phyloP scores from a whole-genome alignment of 1,139 yeast genomes.

The Pichia norvegensis region DNA sequence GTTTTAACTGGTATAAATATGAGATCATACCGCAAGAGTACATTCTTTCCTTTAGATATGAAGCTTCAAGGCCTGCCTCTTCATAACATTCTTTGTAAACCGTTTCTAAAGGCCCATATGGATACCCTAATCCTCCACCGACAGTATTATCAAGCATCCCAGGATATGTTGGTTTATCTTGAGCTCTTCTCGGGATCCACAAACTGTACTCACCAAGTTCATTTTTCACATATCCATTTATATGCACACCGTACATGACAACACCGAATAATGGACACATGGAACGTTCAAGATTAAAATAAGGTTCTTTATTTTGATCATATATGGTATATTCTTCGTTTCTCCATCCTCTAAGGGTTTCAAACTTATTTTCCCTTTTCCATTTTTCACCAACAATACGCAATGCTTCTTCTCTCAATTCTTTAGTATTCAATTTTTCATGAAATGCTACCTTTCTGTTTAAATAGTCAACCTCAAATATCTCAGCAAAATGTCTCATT shows the following conservation, averaged over 20 bases:
- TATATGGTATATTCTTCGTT: slow-evolving; percentile 72
- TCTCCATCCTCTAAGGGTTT: slow-evolving; percentile 71
- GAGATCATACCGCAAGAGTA: slow-evolving; percentile 59
- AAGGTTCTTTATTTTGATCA: slow-evolving; percentile 46
- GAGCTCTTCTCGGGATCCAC: slow-evolving; percentile 83
- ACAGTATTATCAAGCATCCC: slow-evolving; percentile 87
- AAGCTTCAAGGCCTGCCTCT: slow-evolving; percentile 71
- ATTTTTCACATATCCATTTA: slow-evolving; percentile 61
- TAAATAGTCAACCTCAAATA: slow-evolving; percentile 32
- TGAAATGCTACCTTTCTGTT: slow-evolving; percentile 33
- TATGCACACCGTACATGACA: slow-evolving; percentile 82
- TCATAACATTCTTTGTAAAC: slow-evolving; percentile 79
- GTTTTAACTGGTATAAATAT: slow-evolving; percentile 44
- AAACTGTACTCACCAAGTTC: slow-evolving; percentile 41
- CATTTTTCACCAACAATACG: slow-evolving; percentile 38
- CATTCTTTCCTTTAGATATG: slow-evolving; percentile 40
- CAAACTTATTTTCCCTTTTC: slow-evolving; percentile 34
- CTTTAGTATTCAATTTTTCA: slow-evolving; percentile 35
- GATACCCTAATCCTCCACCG: slow-evolving; percentile 91
- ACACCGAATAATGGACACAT: slow-evolving; percentile 77
- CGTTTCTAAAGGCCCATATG: slow-evolving; percentile 69
- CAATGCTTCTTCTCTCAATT: slow-evolving; percentile 40
- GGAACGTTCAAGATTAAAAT: slow-evolving; percentile 69
- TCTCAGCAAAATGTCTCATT: slow-evolving; percentile 29
- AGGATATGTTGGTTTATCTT: slow-evolving; percentile 78